A percentile compares a stretch with the other conserved stretches of the same genome.
Conservation (phyloP, 2,329 filamentous ascomycete species). For the Penicillium sp. region DNA sequence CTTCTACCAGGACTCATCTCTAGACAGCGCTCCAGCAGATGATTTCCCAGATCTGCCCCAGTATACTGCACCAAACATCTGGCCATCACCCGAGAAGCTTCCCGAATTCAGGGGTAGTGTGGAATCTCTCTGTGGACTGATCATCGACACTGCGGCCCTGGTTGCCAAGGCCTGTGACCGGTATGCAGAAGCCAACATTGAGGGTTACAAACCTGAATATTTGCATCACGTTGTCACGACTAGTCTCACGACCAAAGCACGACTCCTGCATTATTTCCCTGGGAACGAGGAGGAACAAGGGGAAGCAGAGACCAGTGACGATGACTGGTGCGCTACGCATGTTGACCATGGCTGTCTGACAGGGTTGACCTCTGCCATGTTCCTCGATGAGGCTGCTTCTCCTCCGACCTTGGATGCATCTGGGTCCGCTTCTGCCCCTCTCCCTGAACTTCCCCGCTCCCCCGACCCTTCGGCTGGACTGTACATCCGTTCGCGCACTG, state of each 20-base stretch:
- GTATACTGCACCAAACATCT: slow-evolving; percentile 86
- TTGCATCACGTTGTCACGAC: slow-evolving; percentile 81
- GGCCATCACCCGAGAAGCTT: slow-evolving; percentile 67
- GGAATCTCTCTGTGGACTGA: slow-evolving; percentile 71
- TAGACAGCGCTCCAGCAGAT: slow-evolving; percentile 39
- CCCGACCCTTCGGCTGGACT: slow-evolving; percentile 82
- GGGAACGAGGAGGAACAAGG: slow-evolving; percentile 10
- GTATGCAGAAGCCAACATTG: slow-evolving; percentile 75
- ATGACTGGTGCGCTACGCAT: slow-evolving; percentile 83
- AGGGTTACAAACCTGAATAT: slow-evolving; percentile 71
- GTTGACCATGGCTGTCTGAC: slow-evolving; percentile 91
- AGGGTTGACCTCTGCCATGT: slow-evolving; percentile 92
- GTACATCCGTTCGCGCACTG: slow-evolving; percentile 87
- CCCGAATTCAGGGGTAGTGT: slow-evolving; percentile 72
- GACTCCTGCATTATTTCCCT: slow-evolving; percentile 90
- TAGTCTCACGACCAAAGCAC: slow-evolving; percentile 84
- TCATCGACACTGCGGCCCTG: slow-evolving; percentile 84
- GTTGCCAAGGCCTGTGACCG: slow-evolving; percentile 87
- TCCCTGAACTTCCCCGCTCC: slow-evolving; percentile 68
- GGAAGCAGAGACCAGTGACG: slow-evolving; percentile 66
- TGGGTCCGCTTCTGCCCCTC: slow-evolving; percentile 29
- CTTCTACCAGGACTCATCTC: slow-evolving; percentile 45
- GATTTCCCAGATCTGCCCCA: slow-evolving; percentile 64
- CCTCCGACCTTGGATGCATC: slow-evolving; percentile 34
- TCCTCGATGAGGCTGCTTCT: slow-evolving; percentile 69